Percentiles rank a stretch among this genome's conserved stretches.
These are phyloP conservation scores for Fusarium sp. DNA, from an alignment of 2,329 filamentous ascomycete genomes.

Conservation along the genomic window DNA sequence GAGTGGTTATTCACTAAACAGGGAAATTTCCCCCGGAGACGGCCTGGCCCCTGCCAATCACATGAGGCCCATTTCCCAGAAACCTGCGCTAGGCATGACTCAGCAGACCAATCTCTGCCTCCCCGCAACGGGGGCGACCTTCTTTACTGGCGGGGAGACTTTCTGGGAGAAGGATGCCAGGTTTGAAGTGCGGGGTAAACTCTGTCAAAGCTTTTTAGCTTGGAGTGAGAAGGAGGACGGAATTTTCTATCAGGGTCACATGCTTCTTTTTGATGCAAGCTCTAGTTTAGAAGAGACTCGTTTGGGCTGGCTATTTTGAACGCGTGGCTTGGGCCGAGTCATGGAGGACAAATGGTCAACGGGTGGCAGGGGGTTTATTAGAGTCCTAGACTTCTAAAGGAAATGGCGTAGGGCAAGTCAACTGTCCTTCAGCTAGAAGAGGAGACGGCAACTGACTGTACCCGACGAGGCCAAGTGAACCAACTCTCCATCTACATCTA, in stretches of 20 bases:
- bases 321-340: neutral
- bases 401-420: too few species aligned
- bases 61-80: neutral
- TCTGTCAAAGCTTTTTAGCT: neutral
- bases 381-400: too few species aligned
- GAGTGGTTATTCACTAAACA: conserved; percentile 31
- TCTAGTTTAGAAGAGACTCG: neutral
- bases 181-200: conserved; percentile 32
- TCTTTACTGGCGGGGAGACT: conserved; percentile 26
- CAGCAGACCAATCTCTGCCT: conserved; percentile 25
- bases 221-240: neutral
- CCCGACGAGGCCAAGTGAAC: too few species aligned
- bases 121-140: conserved; percentile 27
- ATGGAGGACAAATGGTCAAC: neutral
- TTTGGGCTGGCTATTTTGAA: neutral
- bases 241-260: conserved; percentile 11
- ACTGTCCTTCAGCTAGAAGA: too few species aligned
- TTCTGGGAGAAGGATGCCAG: conserved; percentile 6
- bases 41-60: conserved; percentile 29
- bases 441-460: too few species aligned
- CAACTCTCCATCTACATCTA: too few species aligned
- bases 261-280: conserved; percentile 1
- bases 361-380: neutral
- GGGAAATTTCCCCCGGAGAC: conserved; percentile 44
- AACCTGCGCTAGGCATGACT: conserved; percentile 26